Evolutionary conservation across 495 filamentous ascomycete genomes (phyloP), one percentile per base, ranked within the genome.

Genomic region (Umbilicaria muhlenbergii): DNA sequence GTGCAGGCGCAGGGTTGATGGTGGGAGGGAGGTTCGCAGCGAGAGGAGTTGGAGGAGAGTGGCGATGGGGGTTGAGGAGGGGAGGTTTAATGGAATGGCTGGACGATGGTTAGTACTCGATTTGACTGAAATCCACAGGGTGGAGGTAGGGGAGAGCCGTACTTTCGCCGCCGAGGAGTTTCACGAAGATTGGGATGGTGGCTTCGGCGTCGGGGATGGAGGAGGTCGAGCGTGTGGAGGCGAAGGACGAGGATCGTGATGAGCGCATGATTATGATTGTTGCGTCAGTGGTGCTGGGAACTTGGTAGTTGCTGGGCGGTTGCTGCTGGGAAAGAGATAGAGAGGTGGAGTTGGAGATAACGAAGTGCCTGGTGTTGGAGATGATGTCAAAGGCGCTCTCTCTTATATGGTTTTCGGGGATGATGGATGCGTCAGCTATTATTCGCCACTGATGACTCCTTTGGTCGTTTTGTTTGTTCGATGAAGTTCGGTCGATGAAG

Each of bases 21-120:
- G 38, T 16, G 62, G 58, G 32, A 58, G 47, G 51, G 62, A 62
- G 51, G 62, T 63, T 42, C 55, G 56, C 31, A 70, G 60, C 15
- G 67, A 58, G 56, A 69, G 55, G 34, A 70, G 62, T 5, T 59
- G 56, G 36, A 43, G 58, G 41, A 69, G 63, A 11, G 58, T 64
- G 44, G 54, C 36, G 45, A 69, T 53, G 11, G 67, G 52, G n/a
- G 66, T 55, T 21, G 19, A 38, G 11, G 44, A 40, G 5, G 53
- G 53, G 46, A 67, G 32, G 38, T 53, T 36, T 46, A 42, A 13
- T 56, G 62, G 47, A 31, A 53, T 50, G 12, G 47, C 50, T 55
- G 14, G 3, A 15, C 4, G 10, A 34, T 13, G 1, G 42, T 64
- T 48, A 45, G 62, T 54, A 47, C 8, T 60, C 47, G 42, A 58